Percentiles rank a stretch among this genome's conserved stretches.
Conservation (phyloP, 169 alveolate genomes). For the Neospora caninum region DNA sequence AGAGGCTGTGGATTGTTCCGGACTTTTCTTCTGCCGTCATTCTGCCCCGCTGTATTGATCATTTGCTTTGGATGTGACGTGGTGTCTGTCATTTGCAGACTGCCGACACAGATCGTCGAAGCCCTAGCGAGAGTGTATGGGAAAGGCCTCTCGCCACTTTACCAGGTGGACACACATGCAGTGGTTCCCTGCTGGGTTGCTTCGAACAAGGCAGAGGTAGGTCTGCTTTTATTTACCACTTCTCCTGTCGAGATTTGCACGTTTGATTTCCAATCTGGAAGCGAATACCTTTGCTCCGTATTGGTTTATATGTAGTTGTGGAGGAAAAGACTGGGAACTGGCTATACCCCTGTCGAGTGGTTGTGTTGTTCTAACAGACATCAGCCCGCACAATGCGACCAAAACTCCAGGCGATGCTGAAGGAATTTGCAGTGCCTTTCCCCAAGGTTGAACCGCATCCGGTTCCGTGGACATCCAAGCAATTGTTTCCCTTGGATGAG, state of each 20-base stretch:
- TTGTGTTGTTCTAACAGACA: background rate
- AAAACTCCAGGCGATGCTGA: background rate
- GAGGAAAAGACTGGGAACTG: background rate
- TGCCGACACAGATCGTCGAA: slow-evolving; percentile 15
- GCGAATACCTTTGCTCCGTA: background rate
- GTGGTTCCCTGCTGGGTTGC: slow-evolving; percentile 76
- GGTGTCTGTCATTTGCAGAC: background rate
- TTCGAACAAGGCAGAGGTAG: slow-evolving; percentile 71
- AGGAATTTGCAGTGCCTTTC: background rate
- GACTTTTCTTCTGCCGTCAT: background rate
- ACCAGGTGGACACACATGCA: slow-evolving; percentile 77
- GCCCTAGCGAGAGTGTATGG: background rate
- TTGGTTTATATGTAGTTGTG: no score
- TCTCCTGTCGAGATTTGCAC: background rate
- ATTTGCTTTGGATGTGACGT: background rate
- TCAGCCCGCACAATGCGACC: slow-evolving; percentile 64
- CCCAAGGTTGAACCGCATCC: background rate
- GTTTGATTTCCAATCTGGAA: background rate
- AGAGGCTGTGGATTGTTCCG: no score
- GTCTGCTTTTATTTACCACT: background rate
- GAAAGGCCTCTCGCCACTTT: slow-evolving; percentile 42
- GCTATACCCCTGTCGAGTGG: background rate
- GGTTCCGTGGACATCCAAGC: background rate
- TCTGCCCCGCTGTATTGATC: background rate
- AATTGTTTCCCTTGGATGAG: slow-evolving; percentile 15